Percentiles rank a stretch among this genome's conserved stretches.
phyloP scores from a whole-genome alignment of 129 eudicot genomes.

The Centaurea solstitialis region DNA sequence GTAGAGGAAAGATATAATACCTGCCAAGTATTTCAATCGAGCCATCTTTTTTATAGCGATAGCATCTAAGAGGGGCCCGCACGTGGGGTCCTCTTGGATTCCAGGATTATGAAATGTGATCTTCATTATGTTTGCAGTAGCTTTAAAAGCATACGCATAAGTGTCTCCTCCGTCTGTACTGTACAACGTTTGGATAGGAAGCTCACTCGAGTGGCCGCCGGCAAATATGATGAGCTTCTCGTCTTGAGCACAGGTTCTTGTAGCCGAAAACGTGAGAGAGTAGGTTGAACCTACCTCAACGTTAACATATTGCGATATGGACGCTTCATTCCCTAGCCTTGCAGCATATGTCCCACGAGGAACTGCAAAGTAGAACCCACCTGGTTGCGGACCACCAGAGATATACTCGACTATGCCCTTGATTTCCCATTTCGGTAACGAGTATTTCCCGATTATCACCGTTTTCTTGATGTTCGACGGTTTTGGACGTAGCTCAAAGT shows the following conservation, averaged over 20 bases:
- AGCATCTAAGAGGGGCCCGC: conserved; percentile 63
- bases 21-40: conserved; percentile 28
- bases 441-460: conserved; percentile 40
- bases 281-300: conserved; percentile 36
- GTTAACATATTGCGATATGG: conserved; percentile 37
- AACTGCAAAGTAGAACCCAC: conserved; percentile 48
- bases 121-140: conserved; percentile 23
- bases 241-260: conserved; percentile 64
- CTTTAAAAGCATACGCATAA: conserved; percentile 56
- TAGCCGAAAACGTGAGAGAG: conserved; percentile 52
- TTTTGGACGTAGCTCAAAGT: conserved; percentile 49
- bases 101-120: conserved; percentile 53
- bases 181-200: conserved; percentile 53
- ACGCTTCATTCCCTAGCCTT: conserved; percentile 60
- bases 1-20: conserved; percentile 14
- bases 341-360: conserved; percentile 53
- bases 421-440: conserved; percentile 61
- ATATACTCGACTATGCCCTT: conserved; percentile 50
- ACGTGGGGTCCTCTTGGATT: conserved; percentile 55
- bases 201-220: conserved; percentile 37
- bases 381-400: conserved; percentile 59
- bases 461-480: conserved; percentile 39
- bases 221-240: conserved; percentile 43
- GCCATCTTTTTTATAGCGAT: conserved; percentile 51
- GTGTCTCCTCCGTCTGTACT: conserved; percentile 56